phyloP scores from a whole-genome alignment of 352 stramenopile genomes.

The Phytophthora nicotianae region DNA sequence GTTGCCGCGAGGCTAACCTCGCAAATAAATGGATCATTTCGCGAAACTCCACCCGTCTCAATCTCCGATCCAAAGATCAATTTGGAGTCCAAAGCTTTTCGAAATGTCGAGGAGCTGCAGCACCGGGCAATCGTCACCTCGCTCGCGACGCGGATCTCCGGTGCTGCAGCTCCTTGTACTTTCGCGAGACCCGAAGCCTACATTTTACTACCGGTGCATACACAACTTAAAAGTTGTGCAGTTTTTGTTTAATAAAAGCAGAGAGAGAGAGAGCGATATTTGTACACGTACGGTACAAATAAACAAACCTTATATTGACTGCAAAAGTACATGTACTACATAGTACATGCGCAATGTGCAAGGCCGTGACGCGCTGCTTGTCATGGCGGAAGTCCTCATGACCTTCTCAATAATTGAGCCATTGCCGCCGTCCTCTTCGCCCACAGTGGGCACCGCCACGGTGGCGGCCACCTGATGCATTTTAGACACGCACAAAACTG shows the following conservation, averaged over 20 bases:
- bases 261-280: no score
- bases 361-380: constrained; percentile 14
- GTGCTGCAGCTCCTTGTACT: constrained; percentile 13
- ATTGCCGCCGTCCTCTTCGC: no score
- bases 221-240: no score
- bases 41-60: background rate
- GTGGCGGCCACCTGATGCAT: background rate
- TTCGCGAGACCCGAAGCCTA: background rate
- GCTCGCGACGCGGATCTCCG: background rate
- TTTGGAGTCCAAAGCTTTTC: background rate
- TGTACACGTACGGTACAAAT: no score
- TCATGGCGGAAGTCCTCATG: constrained; percentile 13
- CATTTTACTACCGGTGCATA: no score
- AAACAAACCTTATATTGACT: no score
- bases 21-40: background rate
- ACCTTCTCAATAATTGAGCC: no score
- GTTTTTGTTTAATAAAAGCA: no score
- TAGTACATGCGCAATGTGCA: background rate
- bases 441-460: no score
- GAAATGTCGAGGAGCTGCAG: constrained; percentile 20
- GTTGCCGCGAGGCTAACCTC: background rate
- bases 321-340: background rate
- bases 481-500: constrained; percentile 30
- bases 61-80: background rate
- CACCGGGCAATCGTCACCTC: constrained; percentile 14